These are phyloP conservation scores for Chrysoporthe puriensis DNA, from an alignment of 2,329 filamentous ascomycete species.

Conservation along the genomic window DNA sequence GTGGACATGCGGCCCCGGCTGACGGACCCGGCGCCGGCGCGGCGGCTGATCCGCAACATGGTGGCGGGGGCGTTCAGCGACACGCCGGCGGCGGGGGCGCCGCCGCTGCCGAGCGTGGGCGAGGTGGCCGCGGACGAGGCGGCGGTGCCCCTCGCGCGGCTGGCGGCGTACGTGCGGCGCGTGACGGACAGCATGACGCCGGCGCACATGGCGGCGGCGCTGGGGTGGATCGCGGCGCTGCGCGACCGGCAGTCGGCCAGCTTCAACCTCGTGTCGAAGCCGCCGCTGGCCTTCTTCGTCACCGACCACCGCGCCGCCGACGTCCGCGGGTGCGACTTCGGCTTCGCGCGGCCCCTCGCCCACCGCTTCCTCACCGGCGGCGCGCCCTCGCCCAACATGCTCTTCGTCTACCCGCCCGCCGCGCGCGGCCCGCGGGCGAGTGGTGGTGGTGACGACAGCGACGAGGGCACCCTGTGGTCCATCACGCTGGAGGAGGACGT, in stretches of 20 bases:
- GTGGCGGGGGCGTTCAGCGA: conserved; percentile 2
- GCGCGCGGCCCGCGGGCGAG: conserved; percentile 10
- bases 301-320: conserved; percentile 39
- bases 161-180: conserved; percentile 37
- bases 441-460: conserved; percentile 26
- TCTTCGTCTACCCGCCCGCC: conserved; percentile 37
- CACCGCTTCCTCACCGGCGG: conserved; percentile 38
- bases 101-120: neutral
- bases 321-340: conserved; percentile 37
- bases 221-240: conserved; percentile 38
- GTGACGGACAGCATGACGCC: conserved; percentile 40
- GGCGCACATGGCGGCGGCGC: conserved; percentile 35
- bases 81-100: neutral
- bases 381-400: conserved; percentile 33
- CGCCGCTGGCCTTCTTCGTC: conserved; percentile 18
- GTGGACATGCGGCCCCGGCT: conserved; percentile 43
- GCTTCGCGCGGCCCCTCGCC: conserved; percentile 38
- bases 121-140: conserved; percentile 37
- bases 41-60: conserved; percentile 41
- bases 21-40: conserved; percentile 37
- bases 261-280: conserved; percentile 23
- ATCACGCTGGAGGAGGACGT: conserved; percentile 40
- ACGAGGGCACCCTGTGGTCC: conserved; percentile 40
- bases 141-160: conserved; percentile 36
- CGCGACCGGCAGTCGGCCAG: conserved; percentile 41